A percentile compares a stretch with the other conserved stretches of the same genome.
phyloP scores from a whole-genome alignment of 75 land plant species.

The Larix kaempferi region DNA sequence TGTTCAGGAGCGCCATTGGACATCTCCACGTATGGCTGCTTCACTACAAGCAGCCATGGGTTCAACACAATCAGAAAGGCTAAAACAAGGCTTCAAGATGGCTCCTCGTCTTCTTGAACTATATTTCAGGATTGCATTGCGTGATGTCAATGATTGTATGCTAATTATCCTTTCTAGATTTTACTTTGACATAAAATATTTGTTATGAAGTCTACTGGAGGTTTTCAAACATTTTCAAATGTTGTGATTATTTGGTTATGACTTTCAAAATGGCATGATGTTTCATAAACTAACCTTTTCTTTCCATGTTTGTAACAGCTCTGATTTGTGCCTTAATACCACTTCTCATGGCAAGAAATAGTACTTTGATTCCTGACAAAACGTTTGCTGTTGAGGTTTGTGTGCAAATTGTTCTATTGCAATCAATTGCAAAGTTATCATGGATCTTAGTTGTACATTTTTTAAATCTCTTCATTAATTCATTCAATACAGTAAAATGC shows the following conservation, averaged over 20 bases:
- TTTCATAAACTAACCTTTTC: not conserved
- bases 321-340: constrained; percentile 85
- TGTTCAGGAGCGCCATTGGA: constrained; percentile 88
- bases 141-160: constrained; percentile 87
- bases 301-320: constrained; percentile 36
- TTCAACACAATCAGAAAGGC: constrained; percentile 60
- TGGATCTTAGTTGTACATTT: no score
- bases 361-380: constrained; percentile 77
- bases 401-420: not conserved
- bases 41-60: constrained; percentile 67
- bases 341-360: constrained; percentile 69
- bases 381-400: constrained; percentile 36
- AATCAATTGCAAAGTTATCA: no score
- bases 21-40: constrained; percentile 79
- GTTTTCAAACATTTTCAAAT: not conserved
- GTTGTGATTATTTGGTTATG: not conserved
- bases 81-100: constrained; percentile 65
- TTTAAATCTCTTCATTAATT: no score
- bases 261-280: not conserved
- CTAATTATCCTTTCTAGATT: constrained; percentile 1
- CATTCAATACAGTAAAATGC: no score
- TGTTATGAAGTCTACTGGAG: not conserved
- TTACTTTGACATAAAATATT: constrained; percentile 6
- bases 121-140: constrained; percentile 73
- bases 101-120: constrained; percentile 60